Evolutionary conservation across 176 grass and related monocot genomes (phyloP).

Genomic region (Aegilops longissima): DNA sequence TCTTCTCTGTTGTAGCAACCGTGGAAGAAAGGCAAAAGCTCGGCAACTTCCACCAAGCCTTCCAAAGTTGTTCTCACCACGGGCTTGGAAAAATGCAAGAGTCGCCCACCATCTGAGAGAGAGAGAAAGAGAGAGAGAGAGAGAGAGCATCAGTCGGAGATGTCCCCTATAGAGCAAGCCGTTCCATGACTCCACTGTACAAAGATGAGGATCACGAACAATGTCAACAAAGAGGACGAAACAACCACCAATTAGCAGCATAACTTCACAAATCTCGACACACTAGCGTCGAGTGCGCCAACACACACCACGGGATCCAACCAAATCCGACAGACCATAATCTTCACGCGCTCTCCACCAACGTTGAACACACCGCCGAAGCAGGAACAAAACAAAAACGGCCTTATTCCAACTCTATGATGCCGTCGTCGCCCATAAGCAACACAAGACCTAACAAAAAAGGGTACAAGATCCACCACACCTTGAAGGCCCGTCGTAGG

Average conservation of each 20-base stretch:
- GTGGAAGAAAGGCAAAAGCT: no score
- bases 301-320: not conserved
- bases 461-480: no score
- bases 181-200: not conserved
- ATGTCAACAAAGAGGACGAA: not conserved
- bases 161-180: not conserved
- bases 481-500: no score
- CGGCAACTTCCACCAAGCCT: no score
- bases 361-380: no score
- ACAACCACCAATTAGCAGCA: not conserved
- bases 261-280: not conserved
- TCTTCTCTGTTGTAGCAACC: no score
- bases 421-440: fast-evolving
- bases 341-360: not conserved
- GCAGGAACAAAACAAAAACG: no score
- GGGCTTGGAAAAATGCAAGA: not conserved
- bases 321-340: not conserved
- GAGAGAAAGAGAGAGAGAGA: not conserved
- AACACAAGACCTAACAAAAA: no score
- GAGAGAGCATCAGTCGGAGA: not conserved
- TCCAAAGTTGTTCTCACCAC: no score
- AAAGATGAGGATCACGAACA: not conserved
- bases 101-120: not conserved
- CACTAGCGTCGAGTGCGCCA: not conserved
- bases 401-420: no score